Evolutionary conservation across 2,329 filamentous ascomycete species (phyloP), one percentile per base, ranked within the genome.

Genomic region (Mycosphaerella sp.): DNA sequence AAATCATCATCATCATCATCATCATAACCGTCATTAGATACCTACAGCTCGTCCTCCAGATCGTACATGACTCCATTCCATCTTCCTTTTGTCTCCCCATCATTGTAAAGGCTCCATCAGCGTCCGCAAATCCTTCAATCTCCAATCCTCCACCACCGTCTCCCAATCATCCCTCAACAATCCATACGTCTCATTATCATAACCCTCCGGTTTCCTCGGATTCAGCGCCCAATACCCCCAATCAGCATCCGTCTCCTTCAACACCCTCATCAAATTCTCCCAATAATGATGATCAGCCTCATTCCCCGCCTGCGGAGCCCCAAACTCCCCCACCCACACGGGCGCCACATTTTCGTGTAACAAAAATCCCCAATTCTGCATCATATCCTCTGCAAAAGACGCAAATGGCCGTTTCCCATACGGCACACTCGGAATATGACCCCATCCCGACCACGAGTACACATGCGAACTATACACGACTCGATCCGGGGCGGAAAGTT

Each of bases 301-400:
- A 34, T 74, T 75, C 1, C 81, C 81, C 5, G 67, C 57, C 46
- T 72, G 70, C 14, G 82, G 79, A 26, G 80, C 79, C 1, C 84
- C 83, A 55, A 86, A 79, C 70, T 87, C 84, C 48, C 82, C 82
- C 29, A 86, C 77, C 84, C 84, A 87, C 8, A 87, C 83, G 0
- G 84, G 84, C 14, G 79, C 80, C 9, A 74, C 67, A 60, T 80
- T 67, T 34, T 72, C 73, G 55, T 79, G 75, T 11, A 86, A 70
- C 21, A 87, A 75, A 63, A 83, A 87, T 2, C 73, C 83, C 84
- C 84, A 87, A 67, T 85, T 85, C 57, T 75, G 67, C 26, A 77
- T 74, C 83, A 86, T 86, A 48, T 82, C 75, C 51, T 74, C 67
- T 26, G 76, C 78, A 64, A 87, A 86, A n/a, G 80, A 82, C 9